A percentile compares a stretch with the other conserved stretches of the same genome.
phyloP scores from a whole-genome alignment of 2,329 filamentous ascomycete genomes.

The Fusarium verticillioides region DNA sequence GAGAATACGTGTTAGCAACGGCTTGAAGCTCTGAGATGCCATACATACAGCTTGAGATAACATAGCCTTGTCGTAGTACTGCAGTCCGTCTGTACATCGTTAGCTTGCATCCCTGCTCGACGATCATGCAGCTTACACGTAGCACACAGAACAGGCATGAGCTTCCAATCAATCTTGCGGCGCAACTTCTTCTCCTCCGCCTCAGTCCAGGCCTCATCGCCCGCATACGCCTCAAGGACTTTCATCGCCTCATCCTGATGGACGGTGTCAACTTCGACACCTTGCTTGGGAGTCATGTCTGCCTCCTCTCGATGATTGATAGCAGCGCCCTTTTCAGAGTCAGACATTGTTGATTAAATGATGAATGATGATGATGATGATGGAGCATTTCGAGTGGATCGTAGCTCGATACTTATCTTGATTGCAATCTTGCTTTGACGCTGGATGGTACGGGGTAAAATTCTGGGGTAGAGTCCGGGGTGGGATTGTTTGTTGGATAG shows the following conservation, averaged over 20 bases:
- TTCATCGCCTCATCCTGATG: conserved; percentile 49
- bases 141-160: conserved; percentile 58
- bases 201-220: conserved; percentile 55
- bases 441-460: background rate
- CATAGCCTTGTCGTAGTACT: conserved; percentile 65
- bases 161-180: conserved; percentile 44
- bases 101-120: background rate
- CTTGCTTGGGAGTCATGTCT: background rate
- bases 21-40: accelerated
- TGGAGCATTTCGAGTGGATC: conserved; percentile 1
- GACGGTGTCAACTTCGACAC: conserved; percentile 26
- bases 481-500: background rate
- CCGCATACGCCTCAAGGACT: conserved; percentile 54
- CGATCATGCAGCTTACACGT: conserved; percentile 52
- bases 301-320: conserved; percentile 17
- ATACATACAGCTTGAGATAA: conserved; percentile 60
- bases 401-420: conserved; percentile 29
- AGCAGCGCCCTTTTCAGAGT: conserved; percentile 30
- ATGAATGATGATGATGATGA: background rate
- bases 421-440: background rate
- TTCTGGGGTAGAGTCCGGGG: background rate
- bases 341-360: conserved; percentile 22
- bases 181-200: conserved; percentile 56
- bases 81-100: conserved; percentile 19
- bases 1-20: background rate